Base-by-base conservation (phyloP, 805 yeast species). In the Yarrowia osloensis region DNA sequence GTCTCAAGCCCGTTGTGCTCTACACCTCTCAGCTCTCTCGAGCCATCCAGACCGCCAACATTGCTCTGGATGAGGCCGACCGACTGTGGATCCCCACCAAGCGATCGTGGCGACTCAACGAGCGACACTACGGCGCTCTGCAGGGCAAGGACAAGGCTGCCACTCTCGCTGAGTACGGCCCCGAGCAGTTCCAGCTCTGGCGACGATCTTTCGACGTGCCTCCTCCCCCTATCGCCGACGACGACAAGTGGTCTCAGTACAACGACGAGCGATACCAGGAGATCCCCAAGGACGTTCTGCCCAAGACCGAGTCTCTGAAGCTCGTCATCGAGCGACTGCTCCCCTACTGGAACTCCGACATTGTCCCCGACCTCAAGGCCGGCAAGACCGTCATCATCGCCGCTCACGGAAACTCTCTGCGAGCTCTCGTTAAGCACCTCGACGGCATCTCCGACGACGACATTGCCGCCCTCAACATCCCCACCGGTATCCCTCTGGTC, bases 121-220 rank as follows among this genome's bases (percentile, higher is more conserved):
- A 93, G 85, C 95, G 98, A 86, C 98, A 93, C 82, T 93, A 93
- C 84, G 98, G 98, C 86, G 98, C 91, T 74, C 86, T 93, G 77
- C 98, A 94, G 84, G 98, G 98, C 81, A 92, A 94, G 85, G 96
- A 94, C 85, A 93, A 93, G 85, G 97, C 97, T 74, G 93, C 85
- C 75, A 89, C 97, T 73, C 85, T 92, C 77, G 93, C 86, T 76
- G 80, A 86, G 75, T 93, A 86, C 83, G 98, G 98, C 78, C 81
- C 86, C 75, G 97, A 91, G 80, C 86, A 91, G 83, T 94, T 94
- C 91, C 91, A 86, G 85, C 89, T 88, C 76, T 93, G 95, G 93
- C 91, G 98, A 89, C 90, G 98, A 84, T 91, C 97, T 35, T 93
- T 87, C 79, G 98, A 94, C 78, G 88, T 93, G 68, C 98, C 98